A percentile compares a stretch with the other conserved stretches of the same genome.
Conservation (phyloP, 805 yeast species). For the Metschnikowia lochheadii region DNA sequence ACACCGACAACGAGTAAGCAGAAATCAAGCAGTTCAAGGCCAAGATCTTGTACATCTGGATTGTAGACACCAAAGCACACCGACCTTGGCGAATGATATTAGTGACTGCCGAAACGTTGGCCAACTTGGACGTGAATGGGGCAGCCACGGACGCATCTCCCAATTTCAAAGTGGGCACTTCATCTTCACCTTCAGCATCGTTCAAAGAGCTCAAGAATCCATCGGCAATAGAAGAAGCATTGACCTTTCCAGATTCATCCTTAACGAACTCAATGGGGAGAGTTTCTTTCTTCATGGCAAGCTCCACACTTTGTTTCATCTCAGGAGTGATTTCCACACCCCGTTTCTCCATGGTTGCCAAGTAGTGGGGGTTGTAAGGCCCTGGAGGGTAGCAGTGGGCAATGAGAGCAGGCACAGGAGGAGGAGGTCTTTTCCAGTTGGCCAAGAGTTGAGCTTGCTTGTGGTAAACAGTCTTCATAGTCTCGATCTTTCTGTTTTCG, state of each 20-base stretch:
- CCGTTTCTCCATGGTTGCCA: slow-evolving; percentile 77
- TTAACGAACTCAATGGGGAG: slow-evolving; percentile 19
- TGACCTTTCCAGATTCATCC: slow-evolving; percentile 16
- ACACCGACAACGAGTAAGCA: slow-evolving; percentile 91
- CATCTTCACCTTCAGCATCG: slow-evolving; percentile 60
- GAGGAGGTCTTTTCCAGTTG: slow-evolving; percentile 79
- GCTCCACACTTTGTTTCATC: slow-evolving; percentile 54
- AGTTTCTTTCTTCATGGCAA: slow-evolving; percentile 42
- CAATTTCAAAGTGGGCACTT: slow-evolving; percentile 87
- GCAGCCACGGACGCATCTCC: slow-evolving; percentile 99
- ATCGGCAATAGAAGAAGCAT: slow-evolving; percentile 46
- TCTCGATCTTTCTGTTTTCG: slow-evolving; percentile 69
- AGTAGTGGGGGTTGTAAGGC: slow-evolving; percentile 80
- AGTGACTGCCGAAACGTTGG: slow-evolving; percentile 89
- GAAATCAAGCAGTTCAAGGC: slow-evolving; percentile 96
- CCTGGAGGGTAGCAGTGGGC: slow-evolving; percentile 98
- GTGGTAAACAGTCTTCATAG: slow-evolving; percentile 62
- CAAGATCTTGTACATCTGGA: slow-evolving; percentile 97
- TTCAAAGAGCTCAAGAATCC: slow-evolving; percentile 53
- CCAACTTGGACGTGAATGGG: slow-evolving; percentile 92
- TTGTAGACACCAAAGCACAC: slow-evolving; percentile 93
- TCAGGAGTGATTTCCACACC: slow-evolving; percentile 81
- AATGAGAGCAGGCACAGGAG: slow-evolving; percentile 79
- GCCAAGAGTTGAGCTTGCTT: slow-evolving; percentile 78
- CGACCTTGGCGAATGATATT: slow-evolving; percentile 96